Evolutionary conservation across 805 yeast genomes (phyloP).

Genomic region (Saturnispora halmiae): DNA sequence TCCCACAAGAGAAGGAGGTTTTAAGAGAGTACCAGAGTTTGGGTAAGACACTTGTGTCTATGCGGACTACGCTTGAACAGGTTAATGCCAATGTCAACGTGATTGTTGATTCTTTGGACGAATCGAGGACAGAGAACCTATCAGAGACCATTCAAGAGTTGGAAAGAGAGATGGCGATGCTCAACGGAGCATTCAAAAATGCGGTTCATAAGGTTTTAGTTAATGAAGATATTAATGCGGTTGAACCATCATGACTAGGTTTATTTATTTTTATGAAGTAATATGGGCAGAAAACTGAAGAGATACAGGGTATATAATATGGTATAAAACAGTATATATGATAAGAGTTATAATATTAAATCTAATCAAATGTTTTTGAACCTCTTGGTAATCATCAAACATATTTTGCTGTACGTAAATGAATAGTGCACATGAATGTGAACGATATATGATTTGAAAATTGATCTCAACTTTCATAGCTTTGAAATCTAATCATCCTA

Average conservation of each 20-base stretch:
- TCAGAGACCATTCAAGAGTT: slow-evolving; percentile 3
- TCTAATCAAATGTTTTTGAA: too few relatives aligned
- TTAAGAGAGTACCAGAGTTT: slow-evolving; percentile 4
- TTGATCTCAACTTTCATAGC: too few relatives aligned
- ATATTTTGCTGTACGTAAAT: too few relatives aligned
- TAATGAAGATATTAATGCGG: slow-evolving; percentile 3
- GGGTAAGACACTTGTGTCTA: neutral
- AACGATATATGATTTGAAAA: too few relatives aligned
- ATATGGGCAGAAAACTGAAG: too few relatives aligned
- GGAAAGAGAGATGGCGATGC: slow-evolving; percentile 1
- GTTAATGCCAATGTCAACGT: slow-evolving; percentile 4
- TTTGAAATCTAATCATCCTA: too few relatives aligned
- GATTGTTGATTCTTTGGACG: slow-evolving; percentile 5
- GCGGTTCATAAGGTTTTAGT: slow-evolving; percentile 9
- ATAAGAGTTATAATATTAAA: too few relatives aligned
- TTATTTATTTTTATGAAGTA: too few relatives aligned
- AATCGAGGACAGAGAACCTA: neutral
- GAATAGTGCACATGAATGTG: too few relatives aligned
- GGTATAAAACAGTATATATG: too few relatives aligned
- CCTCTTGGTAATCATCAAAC: too few relatives aligned
- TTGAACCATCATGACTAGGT: slow-evolving; percentile 1
- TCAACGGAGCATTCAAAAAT: slow-evolving; percentile 7
- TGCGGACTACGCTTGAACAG: slow-evolving; percentile 1
- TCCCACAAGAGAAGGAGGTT: slow-evolving; percentile 1
- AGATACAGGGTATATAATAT: too few relatives aligned